Evolutionary conservation across 1,284 basidiomycete genomes (phyloP).

Genomic region (Naganishia liquefaciens): DNA sequence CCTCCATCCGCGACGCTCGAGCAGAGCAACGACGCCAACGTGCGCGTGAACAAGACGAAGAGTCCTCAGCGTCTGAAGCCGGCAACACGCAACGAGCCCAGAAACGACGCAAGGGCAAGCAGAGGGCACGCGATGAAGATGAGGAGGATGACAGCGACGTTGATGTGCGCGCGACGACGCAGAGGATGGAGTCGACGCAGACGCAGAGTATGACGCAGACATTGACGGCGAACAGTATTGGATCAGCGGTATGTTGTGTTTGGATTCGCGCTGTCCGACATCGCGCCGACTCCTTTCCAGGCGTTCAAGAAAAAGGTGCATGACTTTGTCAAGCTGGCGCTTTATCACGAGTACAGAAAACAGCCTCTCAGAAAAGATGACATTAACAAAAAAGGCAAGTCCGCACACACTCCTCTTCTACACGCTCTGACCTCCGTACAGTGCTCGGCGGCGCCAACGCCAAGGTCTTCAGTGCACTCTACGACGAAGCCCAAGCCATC

Average conservation of each 20-base stretch:
- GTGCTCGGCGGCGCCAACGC: slow-evolving; percentile 36
- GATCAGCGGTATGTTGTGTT: slow-evolving; percentile 16
- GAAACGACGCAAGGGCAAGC: slow-evolving; percentile 26
- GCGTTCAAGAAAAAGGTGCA: slow-evolving; percentile 41
- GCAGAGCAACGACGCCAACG: slow-evolving; percentile 15
- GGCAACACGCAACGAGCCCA: slow-evolving; percentile 14
- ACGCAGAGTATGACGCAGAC: slow-evolving; percentile 22
- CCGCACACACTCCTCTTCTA: neutral
- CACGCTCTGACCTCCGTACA: slow-evolving; percentile 30
- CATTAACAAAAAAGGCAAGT: slow-evolving; percentile 44
- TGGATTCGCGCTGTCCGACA: no score
- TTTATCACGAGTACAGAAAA: slow-evolving; percentile 49
- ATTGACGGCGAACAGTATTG: slow-evolving; percentile 18
- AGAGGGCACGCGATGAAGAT: slow-evolving; percentile 13
- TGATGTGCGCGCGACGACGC: slow-evolving; percentile 2
- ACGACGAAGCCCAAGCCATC: slow-evolving; percentile 41
- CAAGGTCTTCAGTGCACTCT: slow-evolving; percentile 40
- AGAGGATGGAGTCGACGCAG: slow-evolving; percentile 9
- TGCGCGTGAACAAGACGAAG: slow-evolving; percentile 22
- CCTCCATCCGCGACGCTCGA: slow-evolving; percentile 17
- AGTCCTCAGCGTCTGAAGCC: slow-evolving; percentile 10
- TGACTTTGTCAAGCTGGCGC: slow-evolving; percentile 45
- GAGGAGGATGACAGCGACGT: slow-evolving; percentile 13
- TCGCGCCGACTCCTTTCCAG: slow-evolving; percentile 32
- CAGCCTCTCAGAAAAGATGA: slow-evolving; percentile 41